These are phyloP conservation scores for Phytopythium mirpurense DNA, from an alignment of 352 stramenopile genomes.

Conservation along the genomic window DNA sequence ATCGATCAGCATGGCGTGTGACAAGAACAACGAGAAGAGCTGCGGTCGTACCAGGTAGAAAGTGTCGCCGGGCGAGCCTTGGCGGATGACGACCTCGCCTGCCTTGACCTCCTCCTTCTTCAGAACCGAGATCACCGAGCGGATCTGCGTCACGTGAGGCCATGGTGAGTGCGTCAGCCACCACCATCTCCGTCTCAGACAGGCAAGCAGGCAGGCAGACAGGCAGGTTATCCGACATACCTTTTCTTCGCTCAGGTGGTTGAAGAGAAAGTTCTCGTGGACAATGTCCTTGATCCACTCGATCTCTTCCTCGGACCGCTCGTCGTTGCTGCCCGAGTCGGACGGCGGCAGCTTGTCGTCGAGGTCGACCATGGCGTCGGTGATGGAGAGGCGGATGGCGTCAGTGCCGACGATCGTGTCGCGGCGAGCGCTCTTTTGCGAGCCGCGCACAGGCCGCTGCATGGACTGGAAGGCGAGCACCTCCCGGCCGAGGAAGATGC, in stretches of 20 bases:
- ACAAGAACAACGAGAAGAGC: not conserved
- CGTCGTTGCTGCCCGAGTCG: slow-evolving; percentile 16
- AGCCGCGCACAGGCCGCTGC: slow-evolving; percentile 74
- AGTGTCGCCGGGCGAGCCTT: slow-evolving; percentile 89
- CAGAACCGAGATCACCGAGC: slow-evolving; percentile 87
- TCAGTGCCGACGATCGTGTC: slow-evolving; percentile 85
- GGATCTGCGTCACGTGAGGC: slow-evolving; percentile 27
- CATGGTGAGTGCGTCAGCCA: not conserved
- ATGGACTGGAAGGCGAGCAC: slow-evolving; percentile 82
- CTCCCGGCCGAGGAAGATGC: slow-evolving; percentile 80
- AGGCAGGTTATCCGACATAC: no score
- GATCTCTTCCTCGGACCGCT: slow-evolving; percentile 78
- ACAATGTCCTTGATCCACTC: slow-evolving; percentile 87
- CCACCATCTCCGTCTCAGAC: no score
- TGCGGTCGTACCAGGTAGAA: slow-evolving; percentile 94
- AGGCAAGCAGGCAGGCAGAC: no score
- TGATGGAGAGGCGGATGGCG: slow-evolving; percentile 74
- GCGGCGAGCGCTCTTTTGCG: slow-evolving; percentile 53
- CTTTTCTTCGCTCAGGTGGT: slow-evolving; percentile 87
- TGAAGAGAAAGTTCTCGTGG: slow-evolving; percentile 91
- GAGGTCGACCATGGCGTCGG: slow-evolving; percentile 43
- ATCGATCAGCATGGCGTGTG: not conserved
- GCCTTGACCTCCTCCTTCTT: slow-evolving; percentile 74
- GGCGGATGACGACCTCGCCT: slow-evolving; percentile 89
- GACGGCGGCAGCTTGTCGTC: slow-evolving; percentile 12